Conservation (phyloP, 257 asterid species). For the Fraxinus americana region DNA sequence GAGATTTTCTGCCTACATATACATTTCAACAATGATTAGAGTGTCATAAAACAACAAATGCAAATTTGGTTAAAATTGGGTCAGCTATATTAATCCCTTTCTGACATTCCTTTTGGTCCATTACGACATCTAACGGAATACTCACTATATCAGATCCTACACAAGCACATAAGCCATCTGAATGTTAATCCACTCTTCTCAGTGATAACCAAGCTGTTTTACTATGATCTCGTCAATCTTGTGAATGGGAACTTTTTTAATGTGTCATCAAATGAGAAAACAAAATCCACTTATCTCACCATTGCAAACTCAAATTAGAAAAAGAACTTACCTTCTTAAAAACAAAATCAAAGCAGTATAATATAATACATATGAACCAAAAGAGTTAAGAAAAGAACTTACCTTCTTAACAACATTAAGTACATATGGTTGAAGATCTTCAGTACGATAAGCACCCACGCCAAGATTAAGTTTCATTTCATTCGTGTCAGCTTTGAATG, state of each 20-base stretch:
- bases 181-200: not conserved
- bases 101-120: not conserved
- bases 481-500: constrained; percentile 83
- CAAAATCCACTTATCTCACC: not conserved
- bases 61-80: not conserved
- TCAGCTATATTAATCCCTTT: not conserved
- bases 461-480: constrained; percentile 96
- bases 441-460: constrained; percentile 97
- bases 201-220: not conserved
- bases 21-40: constrained; percentile 1
- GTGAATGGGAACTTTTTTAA: not conserved
- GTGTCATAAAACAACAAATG: not conserved
- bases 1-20: constrained; percentile 75
- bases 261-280: not conserved
- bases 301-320: constrained; percentile 2
- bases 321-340: not conserved
- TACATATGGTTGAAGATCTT: constrained; percentile 94
- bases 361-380: constrained; percentile 4
- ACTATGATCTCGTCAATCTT: not conserved
- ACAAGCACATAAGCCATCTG: not conserved
- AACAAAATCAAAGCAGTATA: not conserved
- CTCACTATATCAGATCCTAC: not conserved
- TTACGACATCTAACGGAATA: not conserved
- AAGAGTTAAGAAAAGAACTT: constrained; percentile 31
- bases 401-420: constrained; percentile 95